Conservation (phyloP, 179 eudicot species). For the Vitellaria paradoxa region DNA sequence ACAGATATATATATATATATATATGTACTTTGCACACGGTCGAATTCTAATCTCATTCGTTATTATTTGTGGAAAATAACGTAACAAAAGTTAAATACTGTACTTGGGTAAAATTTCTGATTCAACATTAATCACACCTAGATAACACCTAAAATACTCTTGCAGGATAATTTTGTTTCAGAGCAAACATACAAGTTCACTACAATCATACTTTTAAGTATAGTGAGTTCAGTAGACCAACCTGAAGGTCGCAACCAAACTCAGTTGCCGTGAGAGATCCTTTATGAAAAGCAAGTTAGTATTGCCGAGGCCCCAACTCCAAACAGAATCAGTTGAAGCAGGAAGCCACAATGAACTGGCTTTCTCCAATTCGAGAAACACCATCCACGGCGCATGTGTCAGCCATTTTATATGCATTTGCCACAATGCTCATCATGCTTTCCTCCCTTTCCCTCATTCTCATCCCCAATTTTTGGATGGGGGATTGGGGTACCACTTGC, state of each 20-base stretch:
- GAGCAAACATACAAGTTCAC: neutral
- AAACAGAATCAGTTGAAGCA: neutral
- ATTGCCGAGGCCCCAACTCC: neutral
- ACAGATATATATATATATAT: too few relatives aligned
- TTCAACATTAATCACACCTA: neutral
- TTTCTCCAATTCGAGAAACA: neutral
- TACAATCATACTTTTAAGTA: neutral
- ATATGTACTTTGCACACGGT: too few relatives aligned
- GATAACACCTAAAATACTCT: neutral
- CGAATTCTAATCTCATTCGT: too few relatives aligned
- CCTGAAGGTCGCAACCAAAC: neutral
- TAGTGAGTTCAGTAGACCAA: neutral
- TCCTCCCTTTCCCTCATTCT: neutral
- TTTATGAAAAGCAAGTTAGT: neutral
- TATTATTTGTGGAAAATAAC: too few relatives aligned
- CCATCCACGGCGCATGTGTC: neutral
- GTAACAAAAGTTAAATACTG: too few relatives aligned
- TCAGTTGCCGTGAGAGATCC: neutral
- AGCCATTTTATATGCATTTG: neutral
- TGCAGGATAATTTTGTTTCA: neutral
- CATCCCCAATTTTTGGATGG: too few relatives aligned
- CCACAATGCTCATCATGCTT: neutral
- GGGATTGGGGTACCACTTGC: too few relatives aligned
- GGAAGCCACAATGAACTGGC: neutral
- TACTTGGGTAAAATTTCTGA: too few relatives aligned